Conservation (phyloP, 129 eudicot species). For the Helianthus tuberosus region DNA sequence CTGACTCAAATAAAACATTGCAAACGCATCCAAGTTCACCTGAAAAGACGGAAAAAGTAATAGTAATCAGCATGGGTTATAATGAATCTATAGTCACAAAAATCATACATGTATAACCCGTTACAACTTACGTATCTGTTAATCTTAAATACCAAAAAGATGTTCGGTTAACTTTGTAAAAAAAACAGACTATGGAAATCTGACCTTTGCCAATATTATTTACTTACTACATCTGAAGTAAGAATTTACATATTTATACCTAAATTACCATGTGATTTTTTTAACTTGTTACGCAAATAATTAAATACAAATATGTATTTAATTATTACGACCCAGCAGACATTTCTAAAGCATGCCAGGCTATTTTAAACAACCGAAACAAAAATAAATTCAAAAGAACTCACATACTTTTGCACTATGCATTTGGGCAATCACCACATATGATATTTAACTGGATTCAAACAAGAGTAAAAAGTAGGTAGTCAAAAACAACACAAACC, state of each 20-base stretch:
- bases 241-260: background rate
- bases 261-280: slow-evolving; percentile 3
- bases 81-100: slow-evolving; percentile 14
- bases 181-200: slow-evolving; percentile 1
- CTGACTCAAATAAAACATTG: slow-evolving; percentile 60
- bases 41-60: slow-evolving; percentile 24
- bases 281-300: background rate
- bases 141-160: background rate
- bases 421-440: slow-evolving; percentile 83
- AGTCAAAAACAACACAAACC: background rate
- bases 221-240: background rate
- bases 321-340: background rate
- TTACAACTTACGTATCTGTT: slow-evolving; percentile 3
- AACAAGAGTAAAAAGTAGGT: slow-evolving; percentile 2
- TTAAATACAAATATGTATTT: background rate
- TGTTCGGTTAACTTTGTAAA: background rate
- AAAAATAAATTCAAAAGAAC: background rate
- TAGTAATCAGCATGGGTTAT: slow-evolving; percentile 2
- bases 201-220: background rate
- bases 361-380: background rate
- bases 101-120: background rate
- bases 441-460: slow-evolving; percentile 66
- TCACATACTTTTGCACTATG: slow-evolving; percentile 70
- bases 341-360: background rate
- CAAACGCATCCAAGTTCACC: slow-evolving; percentile 88